Percentiles rank a stretch among this genome's conserved stretches.
Evolutionary conservation across 345 rosid species (phyloP).

Genomic region (Lepidium didymum): DNA sequence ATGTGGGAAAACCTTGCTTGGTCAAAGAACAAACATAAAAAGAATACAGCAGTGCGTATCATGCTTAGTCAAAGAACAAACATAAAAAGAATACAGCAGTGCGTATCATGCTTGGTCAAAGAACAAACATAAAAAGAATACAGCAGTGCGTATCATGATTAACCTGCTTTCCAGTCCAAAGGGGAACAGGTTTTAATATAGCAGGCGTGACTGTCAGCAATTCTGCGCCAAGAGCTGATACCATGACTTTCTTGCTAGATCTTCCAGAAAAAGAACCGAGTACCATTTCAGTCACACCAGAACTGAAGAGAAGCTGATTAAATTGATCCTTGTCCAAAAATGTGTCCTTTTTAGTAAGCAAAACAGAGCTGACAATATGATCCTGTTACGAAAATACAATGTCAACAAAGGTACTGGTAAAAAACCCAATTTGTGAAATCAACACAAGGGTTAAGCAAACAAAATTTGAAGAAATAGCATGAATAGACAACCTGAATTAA

Average conservation of each 20-base stretch:
- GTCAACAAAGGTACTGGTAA: neutral
- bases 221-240: constrained; percentile 46
- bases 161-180: constrained; percentile 99
- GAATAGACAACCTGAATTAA: constrained; percentile 71
- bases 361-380: constrained; percentile 80
- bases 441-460: neutral
- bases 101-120: no score
- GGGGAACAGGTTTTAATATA: constrained; percentile 77
- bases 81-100: no score
- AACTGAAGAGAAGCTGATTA: constrained; percentile 75
- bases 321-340: constrained; percentile 64
- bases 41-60: no score
- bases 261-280: constrained; percentile 37
- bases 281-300: constrained; percentile 55
- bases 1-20: neutral
- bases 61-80: no score
- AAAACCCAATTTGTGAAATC: neutral
- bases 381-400: constrained; percentile 49
- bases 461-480: neutral
- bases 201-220: constrained; percentile 47
- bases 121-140: no score
- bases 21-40: neutral
- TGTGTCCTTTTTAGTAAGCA: constrained; percentile 87
- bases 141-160: constrained; percentile 1
- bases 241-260: constrained; percentile 57